Evolutionary conservation across 257 asterid genomes (phyloP).

Genomic region (Lycium barbarum): DNA sequence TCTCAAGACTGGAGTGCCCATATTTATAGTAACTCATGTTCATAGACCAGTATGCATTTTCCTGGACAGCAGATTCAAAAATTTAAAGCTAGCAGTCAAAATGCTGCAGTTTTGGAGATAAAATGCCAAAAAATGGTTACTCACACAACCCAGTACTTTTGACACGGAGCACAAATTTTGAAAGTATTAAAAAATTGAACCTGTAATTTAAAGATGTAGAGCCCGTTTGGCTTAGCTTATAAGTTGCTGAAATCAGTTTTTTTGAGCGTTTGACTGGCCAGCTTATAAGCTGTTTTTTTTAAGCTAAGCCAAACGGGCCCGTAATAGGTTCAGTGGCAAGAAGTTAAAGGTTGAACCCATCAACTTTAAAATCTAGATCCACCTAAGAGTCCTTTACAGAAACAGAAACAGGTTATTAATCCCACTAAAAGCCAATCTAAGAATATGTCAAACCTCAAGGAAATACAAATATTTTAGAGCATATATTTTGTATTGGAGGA

Average conservation of each 20-base stretch:
- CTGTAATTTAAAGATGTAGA: background rate
- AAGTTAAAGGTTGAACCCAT: background rate
- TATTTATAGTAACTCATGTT: slow-evolving; percentile 72
- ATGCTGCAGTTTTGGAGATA: background rate
- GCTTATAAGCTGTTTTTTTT: no score
- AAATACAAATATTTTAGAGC: background rate
- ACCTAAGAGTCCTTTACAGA: background rate
- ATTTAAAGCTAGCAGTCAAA: slow-evolving; percentile 31
- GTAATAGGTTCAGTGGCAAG: no score
- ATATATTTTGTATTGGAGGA: background rate
- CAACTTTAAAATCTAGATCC: background rate
- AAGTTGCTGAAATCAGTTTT: no score
- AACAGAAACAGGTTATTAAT: slow-evolving; percentile 2
- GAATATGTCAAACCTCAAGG: background rate
- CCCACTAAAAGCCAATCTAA: background rate
- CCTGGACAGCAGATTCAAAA: slow-evolving; percentile 51
- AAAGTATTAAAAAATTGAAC: background rate
- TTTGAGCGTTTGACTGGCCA: no score
- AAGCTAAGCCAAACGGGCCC: no score
- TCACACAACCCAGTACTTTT: background rate
- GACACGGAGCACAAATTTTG: background rate
- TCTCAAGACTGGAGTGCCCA: slow-evolving; percentile 63
- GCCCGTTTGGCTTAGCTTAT: no score
- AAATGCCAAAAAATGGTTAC: slow-evolving; percentile 19
- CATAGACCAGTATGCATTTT: slow-evolving; percentile 77